Base-by-base conservation (phyloP, 1,284 basidiomycete genomes). In the Rhodotorula sp. region DNA sequence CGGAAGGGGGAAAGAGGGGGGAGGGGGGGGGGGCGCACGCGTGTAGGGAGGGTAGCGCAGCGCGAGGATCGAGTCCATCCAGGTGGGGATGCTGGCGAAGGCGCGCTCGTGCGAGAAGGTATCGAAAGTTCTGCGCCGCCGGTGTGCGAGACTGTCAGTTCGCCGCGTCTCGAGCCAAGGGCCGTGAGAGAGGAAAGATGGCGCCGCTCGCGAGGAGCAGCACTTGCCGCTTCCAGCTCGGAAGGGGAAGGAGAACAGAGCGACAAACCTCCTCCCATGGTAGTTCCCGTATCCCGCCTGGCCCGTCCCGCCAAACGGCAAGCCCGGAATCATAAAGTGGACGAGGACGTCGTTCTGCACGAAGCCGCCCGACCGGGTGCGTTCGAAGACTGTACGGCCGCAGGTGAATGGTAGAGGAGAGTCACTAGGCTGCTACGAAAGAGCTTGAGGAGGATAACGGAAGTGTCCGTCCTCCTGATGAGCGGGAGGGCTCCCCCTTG, bases 41-140 rank as follows among this genome's bases (percentile, higher is more conserved):
- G 70, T 70, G 66, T 82, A 82, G 17, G 82, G 82, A 36, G 82
- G 82, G 78, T 83, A 83, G 25, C 82, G 78, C 41, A 70, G 61
- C 39, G 77, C 70, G 78, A 83, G 79, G 69, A 80, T 58, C 15
- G 71, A 27, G 68, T 83, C 82, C 64, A 82, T 77, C 61, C 78
- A 80, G 10, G 76, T 73, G 39, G 83, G 82, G 19, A 82, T 79
- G 29, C 78, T 69, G 10, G 82, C 72, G 10, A 75, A 76, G 29
- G 82, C 75, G 53, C 83, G 80, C 67, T 81, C 77, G 76, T 83
- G 81, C 55, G 79, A 78, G 75, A 83, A 83, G 61, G 79, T 78
- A 67, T 82, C 80, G 69, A 83, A 83, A 37, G 79, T 77, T 19
- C 77, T 74, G 71, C 32, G 2, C 0, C n/a, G 25, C 4, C 27